A percentile compares a stretch with the other conserved stretches of the same genome.
Conservation (phyloP, 2,329 filamentous ascomycete genomes). For the Furcasterigmium sp. region DNA sequence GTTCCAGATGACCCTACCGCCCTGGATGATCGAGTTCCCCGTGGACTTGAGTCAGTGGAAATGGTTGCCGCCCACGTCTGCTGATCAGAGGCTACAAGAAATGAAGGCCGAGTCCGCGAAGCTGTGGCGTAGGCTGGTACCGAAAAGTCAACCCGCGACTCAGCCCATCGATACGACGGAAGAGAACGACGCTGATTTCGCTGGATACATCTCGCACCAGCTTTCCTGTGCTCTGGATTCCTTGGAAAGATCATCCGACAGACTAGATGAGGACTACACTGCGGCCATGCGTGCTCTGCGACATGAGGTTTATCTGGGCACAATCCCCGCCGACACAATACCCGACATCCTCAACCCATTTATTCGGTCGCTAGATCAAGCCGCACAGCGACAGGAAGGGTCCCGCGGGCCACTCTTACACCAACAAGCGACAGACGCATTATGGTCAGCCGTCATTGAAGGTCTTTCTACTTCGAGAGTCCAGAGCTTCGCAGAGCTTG, state of each 20-base stretch:
- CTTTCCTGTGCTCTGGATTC: constrained; percentile 7
- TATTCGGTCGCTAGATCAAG: constrained; percentile 1
- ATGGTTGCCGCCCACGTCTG: constrained; percentile 43
- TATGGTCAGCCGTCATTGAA: constrained; percentile 10
- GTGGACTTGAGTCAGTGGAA: constrained; percentile 41
- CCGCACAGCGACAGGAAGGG: too few relatives aligned
- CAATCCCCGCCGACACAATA: constrained; percentile 2
- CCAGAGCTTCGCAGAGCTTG: constrained; percentile 3
- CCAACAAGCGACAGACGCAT: background rate
- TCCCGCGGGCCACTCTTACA: too few relatives aligned
- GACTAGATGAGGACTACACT: constrained; percentile 2
- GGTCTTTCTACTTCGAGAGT: constrained; percentile 8
- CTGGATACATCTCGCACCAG: background rate
- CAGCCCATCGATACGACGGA: too few relatives aligned
- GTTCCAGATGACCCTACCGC: constrained; percentile 27
- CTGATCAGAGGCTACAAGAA: constrained; percentile 16
- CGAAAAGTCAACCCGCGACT: too few relatives aligned
- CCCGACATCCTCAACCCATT: constrained; percentile 6
- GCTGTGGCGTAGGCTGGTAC: too few relatives aligned
- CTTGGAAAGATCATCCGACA: constrained; percentile 3
- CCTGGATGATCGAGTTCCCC: constrained; percentile 42
- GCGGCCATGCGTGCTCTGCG: constrained; percentile 5
- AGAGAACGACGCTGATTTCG: background rate
- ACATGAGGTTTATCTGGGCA: constrained; percentile 7
- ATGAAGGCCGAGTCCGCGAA: background rate